These are phyloP conservation scores for Olyra latifolia DNA, from an alignment of 176 grass and related monocot species.

Conservation along the genomic window DNA sequence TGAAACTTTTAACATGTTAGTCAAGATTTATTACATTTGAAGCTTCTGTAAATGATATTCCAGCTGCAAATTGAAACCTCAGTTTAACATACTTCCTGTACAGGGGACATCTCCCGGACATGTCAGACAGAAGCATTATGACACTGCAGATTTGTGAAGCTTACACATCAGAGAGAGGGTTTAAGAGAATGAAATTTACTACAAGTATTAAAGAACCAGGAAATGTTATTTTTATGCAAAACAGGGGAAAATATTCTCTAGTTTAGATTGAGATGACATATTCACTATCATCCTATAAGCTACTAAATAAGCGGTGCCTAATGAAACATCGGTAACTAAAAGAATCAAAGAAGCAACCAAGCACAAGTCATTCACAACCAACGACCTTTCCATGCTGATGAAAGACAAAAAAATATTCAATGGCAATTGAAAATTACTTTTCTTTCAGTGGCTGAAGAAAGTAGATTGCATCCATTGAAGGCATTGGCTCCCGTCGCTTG, in stretches of 20 bases:
- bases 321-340: not conserved
- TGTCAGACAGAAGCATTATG: slow-evolving; percentile 94
- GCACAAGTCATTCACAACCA: not conserved
- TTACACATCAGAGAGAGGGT: slow-evolving; percentile 33
- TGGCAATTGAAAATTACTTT: slow-evolving; percentile 57
- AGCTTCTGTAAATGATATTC: slow-evolving; percentile 31
- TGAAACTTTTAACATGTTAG: slow-evolving; percentile 20
- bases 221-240: not conserved
- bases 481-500: slow-evolving; percentile 96
- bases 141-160: slow-evolving; percentile 63
- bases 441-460: slow-evolving; percentile 95
- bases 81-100: slow-evolving; percentile 80
- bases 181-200: not conserved
- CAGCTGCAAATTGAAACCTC: not conserved
- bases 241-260: not conserved
- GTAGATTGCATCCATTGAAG: slow-evolving; percentile 97
- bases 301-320: not conserved
- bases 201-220: not conserved
- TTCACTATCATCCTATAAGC: not conserved
- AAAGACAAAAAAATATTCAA: not conserved
- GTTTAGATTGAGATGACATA: slow-evolving; percentile 1
- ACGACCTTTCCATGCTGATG: not conserved
- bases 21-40: not conserved
- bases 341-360: not conserved
- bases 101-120: slow-evolving; percentile 96